A percentile compares a stretch with the other conserved stretches of the same genome.
Conservation (phyloP, 139 green algal genomes). For the Zygnema circumcarinatum region DNA sequence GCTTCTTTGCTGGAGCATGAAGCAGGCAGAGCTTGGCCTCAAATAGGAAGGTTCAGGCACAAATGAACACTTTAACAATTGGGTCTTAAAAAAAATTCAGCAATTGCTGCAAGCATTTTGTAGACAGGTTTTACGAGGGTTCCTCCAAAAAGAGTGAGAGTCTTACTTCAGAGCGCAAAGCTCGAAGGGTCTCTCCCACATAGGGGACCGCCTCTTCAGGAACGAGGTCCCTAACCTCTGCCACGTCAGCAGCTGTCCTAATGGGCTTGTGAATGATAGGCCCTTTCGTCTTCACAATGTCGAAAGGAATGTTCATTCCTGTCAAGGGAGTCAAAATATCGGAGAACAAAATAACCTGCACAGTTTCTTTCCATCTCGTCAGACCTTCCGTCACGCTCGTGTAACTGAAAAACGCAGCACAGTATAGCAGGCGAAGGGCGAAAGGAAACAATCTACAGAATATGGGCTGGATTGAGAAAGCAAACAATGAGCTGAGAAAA, state of each 20-base stretch:
- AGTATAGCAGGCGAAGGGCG: background rate
- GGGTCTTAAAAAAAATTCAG: no score
- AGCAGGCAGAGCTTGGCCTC: no score
- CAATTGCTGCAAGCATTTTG: no score
- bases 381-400: background rate
- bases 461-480: background rate
- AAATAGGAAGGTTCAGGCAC: no score
- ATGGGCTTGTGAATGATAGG: constrained; percentile 75
- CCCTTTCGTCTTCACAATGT: constrained; percentile 80
- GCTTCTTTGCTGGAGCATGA: no score
- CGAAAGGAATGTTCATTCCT: constrained; percentile 79
- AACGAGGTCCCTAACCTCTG: constrained; percentile 70
- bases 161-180: constrained; percentile 53
- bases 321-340: constrained; percentile 83
- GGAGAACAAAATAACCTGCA: constrained; percentile 68
- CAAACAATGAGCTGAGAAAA: background rate
- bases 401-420: background rate
- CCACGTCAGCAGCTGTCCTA: constrained; percentile 70
- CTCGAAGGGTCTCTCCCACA: constrained; percentile 51
- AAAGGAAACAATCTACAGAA: background rate
- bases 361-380: background rate
- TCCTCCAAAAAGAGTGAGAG: no score
- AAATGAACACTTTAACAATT: no score
- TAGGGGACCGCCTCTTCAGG: constrained; percentile 49
- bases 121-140: no score